These are phyloP conservation scores for Ramaria sp. DNA, from an alignment of 768 basidiomycete genomes.

Conservation along the genomic window DNA sequence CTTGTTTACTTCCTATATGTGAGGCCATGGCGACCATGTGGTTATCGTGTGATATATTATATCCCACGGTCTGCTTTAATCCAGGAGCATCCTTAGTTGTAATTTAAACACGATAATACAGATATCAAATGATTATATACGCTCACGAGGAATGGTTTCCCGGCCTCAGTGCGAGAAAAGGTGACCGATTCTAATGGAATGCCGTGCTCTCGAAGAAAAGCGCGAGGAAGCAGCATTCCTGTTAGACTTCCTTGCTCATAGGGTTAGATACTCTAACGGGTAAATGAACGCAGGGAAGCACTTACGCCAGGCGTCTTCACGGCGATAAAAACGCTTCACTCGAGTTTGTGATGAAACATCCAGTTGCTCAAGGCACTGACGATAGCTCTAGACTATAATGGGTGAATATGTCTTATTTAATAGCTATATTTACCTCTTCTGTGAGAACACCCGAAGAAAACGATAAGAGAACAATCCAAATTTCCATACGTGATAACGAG, in stretches of 20 bases:
- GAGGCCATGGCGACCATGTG: constrained; percentile 58
- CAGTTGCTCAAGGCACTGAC: constrained; percentile 44
- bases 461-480: constrained; percentile 1
- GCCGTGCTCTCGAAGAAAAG: constrained; percentile 49
- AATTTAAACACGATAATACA: background rate
- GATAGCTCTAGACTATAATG: constrained; percentile 41
- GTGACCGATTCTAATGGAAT: constrained; percentile 34
- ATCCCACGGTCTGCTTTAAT: constrained; percentile 37
- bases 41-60: constrained; percentile 78
- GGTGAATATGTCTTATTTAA: background rate
- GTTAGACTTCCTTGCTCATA: constrained; percentile 53
- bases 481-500: background rate
- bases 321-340: constrained; percentile 56
- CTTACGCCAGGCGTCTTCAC: constrained; percentile 70
- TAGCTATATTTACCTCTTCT: background rate
- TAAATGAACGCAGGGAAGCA: background rate
- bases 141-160: constrained; percentile 72
- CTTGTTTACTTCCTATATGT: constrained; percentile 34
- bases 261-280: background rate
- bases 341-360: constrained; percentile 45
- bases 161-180: constrained; percentile 47
- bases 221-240: constrained; percentile 63
- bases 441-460: background rate
- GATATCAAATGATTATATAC: background rate
- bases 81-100: background rate